These are phyloP conservation scores for Eimeria falciformis DNA, from an alignment of 169 alveolate species.

Conservation along the genomic window DNA sequence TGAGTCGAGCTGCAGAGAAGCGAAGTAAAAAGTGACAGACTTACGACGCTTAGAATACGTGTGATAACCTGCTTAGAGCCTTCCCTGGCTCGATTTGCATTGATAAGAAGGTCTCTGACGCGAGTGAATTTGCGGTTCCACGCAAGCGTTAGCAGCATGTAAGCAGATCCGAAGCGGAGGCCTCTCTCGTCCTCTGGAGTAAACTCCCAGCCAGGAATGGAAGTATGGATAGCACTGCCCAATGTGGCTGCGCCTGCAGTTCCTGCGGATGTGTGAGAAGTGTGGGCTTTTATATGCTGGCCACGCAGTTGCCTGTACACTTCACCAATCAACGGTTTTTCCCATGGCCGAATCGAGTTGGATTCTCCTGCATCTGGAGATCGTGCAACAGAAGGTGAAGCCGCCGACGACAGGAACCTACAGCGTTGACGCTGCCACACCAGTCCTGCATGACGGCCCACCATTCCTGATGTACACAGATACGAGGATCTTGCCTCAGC, in stretches of 20 bases:
- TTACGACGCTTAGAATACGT: neutral
- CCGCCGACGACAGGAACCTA: neutral
- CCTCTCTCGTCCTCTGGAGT: conserved; percentile 15
- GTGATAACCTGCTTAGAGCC: conserved; percentile 8
- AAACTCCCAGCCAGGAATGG: neutral
- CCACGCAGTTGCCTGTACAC: conserved; percentile 37
- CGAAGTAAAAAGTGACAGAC: neutral
- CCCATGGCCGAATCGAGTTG: neutral
- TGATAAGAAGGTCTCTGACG: neutral
- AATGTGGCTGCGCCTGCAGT: neutral
- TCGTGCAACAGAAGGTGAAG: neutral
- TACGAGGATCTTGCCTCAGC: neutral
- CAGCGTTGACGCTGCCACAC: neutral
- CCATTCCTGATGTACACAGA: neutral
- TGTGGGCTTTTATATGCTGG: neutral
- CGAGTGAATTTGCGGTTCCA: conserved; percentile 10
- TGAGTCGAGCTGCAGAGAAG: no score
- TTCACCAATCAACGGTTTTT: neutral
- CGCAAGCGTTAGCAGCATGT: conserved; percentile 22
- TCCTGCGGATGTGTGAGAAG: neutral
- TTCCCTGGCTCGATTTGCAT: conserved; percentile 7
- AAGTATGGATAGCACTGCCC: neutral
- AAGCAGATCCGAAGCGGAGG: conserved; percentile 39
- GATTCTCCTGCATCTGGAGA: neutral
- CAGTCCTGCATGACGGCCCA: neutral